Evolutionary conservation across 345 rosid species (phyloP).

Genomic region (Sisymbrium altissimum): DNA sequence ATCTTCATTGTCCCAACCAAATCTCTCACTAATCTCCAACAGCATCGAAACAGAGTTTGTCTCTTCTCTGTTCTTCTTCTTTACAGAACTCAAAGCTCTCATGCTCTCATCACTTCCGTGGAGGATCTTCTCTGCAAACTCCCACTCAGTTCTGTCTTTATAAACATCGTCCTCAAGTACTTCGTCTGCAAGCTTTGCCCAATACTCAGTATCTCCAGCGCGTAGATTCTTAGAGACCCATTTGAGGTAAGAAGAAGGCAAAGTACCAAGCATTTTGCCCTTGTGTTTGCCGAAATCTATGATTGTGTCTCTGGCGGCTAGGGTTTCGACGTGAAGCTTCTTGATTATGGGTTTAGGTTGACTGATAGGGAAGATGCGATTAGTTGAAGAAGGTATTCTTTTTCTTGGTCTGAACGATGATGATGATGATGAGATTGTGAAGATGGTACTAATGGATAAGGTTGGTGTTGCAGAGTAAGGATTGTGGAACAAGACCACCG

Average conservation of each 20-base stretch:
- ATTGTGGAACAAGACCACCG: constrained; percentile 22
- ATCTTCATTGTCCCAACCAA: constrained; percentile 83
- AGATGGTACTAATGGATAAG: not conserved
- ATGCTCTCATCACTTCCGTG: constrained; percentile 38
- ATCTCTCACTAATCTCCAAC: constrained; percentile 71
- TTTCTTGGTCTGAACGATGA: constrained; percentile 39
- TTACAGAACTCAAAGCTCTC: not conserved
- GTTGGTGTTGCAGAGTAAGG: constrained; percentile 16
- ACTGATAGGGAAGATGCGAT: constrained; percentile 1
- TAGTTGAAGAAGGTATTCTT: constrained; percentile 18
- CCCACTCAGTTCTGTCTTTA: constrained; percentile 80
- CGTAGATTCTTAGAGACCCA: constrained; percentile 79
- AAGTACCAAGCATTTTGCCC: constrained; percentile 77
- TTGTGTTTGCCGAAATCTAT: constrained; percentile 78
- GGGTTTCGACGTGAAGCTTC: constrained; percentile 15
- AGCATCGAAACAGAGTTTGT: constrained; percentile 45
- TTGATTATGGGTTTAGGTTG: constrained; percentile 16
- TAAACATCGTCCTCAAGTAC: constrained; percentile 70
- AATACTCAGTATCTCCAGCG: constrained; percentile 51
- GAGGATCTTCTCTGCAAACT: constrained; percentile 52
- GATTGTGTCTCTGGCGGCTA: constrained; percentile 52
- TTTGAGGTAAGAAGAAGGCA: constrained; percentile 70
- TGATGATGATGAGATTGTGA: constrained; percentile 32
- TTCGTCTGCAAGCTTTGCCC: constrained; percentile 74
- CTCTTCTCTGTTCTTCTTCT: constrained; percentile 15